These are phyloP conservation scores for Corylus avellana DNA, from an alignment of 306 rosid species.

Conservation along the genomic window DNA sequence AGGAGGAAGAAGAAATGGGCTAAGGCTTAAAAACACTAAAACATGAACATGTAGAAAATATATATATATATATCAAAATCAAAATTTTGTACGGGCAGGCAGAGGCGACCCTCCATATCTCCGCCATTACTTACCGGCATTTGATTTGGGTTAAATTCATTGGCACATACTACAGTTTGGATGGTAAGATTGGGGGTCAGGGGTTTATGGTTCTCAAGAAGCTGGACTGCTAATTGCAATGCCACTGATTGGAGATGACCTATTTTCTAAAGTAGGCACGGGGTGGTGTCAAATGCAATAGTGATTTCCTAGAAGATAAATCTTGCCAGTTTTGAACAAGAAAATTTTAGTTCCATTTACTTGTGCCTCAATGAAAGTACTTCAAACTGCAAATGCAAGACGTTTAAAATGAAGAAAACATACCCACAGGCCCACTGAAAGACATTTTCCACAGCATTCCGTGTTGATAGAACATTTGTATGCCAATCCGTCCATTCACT, in stretches of 20 bases:
- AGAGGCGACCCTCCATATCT: no score
- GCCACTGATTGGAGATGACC: not conserved
- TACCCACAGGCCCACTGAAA: constrained; percentile 98
- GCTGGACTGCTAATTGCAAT: not conserved
- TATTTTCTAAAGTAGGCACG: not conserved
- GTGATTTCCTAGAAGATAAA: no score
- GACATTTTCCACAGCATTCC: constrained; percentile 85
- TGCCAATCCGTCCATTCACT: constrained; percentile 87
- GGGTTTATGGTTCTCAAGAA: not conserved
- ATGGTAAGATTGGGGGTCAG: not conserved
- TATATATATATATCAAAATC: no score
- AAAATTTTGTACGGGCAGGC: no score
- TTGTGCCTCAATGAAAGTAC: not conserved
- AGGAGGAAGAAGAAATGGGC: no score
- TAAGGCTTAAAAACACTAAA: no score
- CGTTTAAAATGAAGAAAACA: constrained; percentile 38
- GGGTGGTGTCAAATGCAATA: no score
- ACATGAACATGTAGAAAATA: no score
- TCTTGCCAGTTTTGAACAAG: not conserved
- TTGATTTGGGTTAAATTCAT: not conserved
- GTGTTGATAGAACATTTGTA: constrained; percentile 57
- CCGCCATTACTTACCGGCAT: not conserved
- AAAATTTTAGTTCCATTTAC: not conserved
- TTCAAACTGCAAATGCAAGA: not conserved
- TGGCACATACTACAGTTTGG: no score